These are phyloP conservation scores for Piper longum DNA, from an alignment of 164 flowering plant species.

Conservation along the genomic window DNA sequence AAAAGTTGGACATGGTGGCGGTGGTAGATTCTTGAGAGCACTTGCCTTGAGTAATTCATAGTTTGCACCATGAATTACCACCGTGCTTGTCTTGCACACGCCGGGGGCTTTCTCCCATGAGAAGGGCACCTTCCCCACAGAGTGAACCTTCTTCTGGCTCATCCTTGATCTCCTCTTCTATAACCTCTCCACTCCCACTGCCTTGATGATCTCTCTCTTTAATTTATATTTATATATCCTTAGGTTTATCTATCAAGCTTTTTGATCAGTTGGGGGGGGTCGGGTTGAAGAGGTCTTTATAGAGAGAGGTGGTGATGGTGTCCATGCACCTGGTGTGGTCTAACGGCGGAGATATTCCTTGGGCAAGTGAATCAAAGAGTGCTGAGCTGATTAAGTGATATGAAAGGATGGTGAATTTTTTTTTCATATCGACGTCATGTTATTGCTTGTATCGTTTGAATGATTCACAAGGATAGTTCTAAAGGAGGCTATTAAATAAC, in stretches of 20 bases:
- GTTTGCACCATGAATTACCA: background rate
- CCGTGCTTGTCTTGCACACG: conserved; percentile 12
- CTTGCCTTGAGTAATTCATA: background rate
- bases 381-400: background rate
- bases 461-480: background rate
- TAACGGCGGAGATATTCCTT: conserved; percentile 14
- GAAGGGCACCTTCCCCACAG: conserved; percentile 25
- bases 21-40: conserved; percentile 10
- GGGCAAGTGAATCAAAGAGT: conserved; percentile 9
- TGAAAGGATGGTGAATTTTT: background rate
- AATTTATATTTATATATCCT: background rate
- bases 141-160: conserved; percentile 19
- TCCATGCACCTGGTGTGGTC: conserved; percentile 14
- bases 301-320: background rate
- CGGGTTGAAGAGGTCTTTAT: conserved; percentile 1
- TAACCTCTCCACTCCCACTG: no score
- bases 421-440: conserved; percentile 5
- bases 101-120: conserved; percentile 40
- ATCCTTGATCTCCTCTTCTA: conserved; percentile 1
- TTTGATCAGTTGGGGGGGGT: background rate
- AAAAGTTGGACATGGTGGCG: conserved; percentile 7
- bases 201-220: background rate
- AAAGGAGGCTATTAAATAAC: background rate
- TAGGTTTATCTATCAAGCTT: background rate
- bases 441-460: background rate